Evolutionary conservation across 139 green algal species (phyloP).

Genomic region (Asterochloris sp.): DNA sequence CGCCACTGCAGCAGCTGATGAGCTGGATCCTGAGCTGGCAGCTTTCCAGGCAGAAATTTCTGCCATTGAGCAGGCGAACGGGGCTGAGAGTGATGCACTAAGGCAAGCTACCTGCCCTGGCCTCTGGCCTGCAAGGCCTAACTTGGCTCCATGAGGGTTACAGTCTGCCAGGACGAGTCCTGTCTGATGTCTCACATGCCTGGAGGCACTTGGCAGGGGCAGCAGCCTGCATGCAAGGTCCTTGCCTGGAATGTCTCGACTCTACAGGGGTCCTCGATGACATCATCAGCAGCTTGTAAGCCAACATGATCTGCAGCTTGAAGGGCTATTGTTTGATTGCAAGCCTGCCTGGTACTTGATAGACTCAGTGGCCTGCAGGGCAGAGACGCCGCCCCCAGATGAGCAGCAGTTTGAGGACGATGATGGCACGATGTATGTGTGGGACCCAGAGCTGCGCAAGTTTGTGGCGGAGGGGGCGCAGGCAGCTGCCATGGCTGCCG

Average conservation of each 20-base stretch:
- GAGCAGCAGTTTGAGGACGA: conserved; percentile 91
- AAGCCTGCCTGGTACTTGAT: not conserved
- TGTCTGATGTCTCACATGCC: too few relatives aligned
- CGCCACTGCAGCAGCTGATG: not conserved
- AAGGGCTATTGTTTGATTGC: not conserved
- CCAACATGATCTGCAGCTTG: too few relatives aligned
- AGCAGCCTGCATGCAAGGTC: not conserved
- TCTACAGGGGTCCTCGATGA: too few relatives aligned
- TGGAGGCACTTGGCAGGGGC: too few relatives aligned
- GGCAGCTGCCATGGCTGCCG: conserved; percentile 1
- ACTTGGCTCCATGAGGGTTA: too few relatives aligned
- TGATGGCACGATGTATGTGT: conserved; percentile 90
- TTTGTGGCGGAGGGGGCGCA: conserved; percentile 64
- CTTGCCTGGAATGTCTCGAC: too few relatives aligned
- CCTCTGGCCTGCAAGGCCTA: not conserved
- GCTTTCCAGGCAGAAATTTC: conserved; percentile 62
- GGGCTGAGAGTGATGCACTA: not conserved
- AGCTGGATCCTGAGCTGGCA: conserved; percentile 37
- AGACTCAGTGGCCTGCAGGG: not conserved
- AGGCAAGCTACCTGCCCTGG: not conserved
- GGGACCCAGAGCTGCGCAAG: conserved; percentile 66
- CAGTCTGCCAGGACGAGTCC: too few relatives aligned
- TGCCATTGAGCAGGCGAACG: conserved; percentile 42
- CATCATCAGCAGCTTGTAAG: too few relatives aligned
- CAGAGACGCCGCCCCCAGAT: conserved; percentile 35